Evolutionary conservation across 495 filamentous ascomycete species (phyloP).

Genomic region (Pseudevernia furfuracea): DNA sequence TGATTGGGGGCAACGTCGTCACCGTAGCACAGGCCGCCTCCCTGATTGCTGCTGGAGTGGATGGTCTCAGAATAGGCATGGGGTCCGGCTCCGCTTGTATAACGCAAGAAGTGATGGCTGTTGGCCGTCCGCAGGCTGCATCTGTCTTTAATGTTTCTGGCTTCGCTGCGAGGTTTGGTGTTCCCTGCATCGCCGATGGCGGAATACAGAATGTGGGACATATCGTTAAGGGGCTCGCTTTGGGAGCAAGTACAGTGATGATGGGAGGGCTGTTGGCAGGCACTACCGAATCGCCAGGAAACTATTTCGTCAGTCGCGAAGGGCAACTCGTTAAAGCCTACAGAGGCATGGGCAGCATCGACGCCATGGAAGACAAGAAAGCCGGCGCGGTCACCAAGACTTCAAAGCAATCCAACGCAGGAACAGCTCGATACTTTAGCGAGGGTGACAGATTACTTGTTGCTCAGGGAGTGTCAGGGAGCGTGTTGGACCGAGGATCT

Average conservation of each 20-base stretch:
- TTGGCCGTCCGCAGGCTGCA: conserved; percentile 89
- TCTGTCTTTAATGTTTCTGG: conserved; percentile 79
- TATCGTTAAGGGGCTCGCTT: conserved; percentile 94
- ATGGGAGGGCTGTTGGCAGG: conserved; percentile 97
- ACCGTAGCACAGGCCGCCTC: conserved; percentile 88
- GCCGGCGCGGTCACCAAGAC: conserved; percentile 58
- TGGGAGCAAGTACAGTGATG: conserved; percentile 95
- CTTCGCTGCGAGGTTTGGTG: conserved; percentile 88
- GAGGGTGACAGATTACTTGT: conserved; percentile 91
- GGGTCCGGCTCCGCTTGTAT: conserved; percentile 97
- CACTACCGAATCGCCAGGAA: conserved; percentile 93
- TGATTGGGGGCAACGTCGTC: conserved; percentile 97
- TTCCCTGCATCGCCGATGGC: conserved; percentile 96
- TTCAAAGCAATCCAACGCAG: conserved; percentile 83
- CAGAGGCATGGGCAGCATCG: conserved; percentile 96
- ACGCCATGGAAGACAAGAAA: conserved; percentile 99
- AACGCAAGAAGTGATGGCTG: conserved; percentile 99
- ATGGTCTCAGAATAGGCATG: conserved; percentile 98
- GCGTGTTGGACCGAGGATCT: conserved; percentile 65
- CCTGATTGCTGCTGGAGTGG: conserved; percentile 88
- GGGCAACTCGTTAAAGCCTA: conserved; percentile 98
- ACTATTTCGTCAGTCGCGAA: conserved; percentile 90
- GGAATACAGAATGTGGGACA: conserved; percentile 98
- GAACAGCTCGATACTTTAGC: conserved; percentile 96
- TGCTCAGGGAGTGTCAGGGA: conserved; percentile 89